Evolutionary conservation across 2,329 filamentous ascomycete genomes (phyloP).

Genomic region (Fragosphaeria purpurea): DNA sequence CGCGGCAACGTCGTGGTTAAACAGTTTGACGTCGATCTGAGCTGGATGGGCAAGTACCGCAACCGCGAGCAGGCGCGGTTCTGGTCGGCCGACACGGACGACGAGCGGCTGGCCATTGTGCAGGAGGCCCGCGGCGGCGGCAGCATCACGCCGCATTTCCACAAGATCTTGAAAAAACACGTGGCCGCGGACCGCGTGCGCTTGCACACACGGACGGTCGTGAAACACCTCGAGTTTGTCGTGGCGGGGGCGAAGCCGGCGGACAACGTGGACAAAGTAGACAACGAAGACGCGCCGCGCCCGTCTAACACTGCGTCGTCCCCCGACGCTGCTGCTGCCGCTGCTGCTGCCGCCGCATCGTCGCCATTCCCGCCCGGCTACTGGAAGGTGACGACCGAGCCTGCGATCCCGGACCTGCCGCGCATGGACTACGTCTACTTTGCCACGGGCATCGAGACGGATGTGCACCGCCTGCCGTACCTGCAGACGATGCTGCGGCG

Average conservation of each 20-base stretch:
- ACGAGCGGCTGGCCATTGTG: conserved; percentile 57
- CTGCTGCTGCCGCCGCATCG: not conserved
- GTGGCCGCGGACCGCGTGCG: conserved; percentile 39
- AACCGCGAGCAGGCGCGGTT: conserved; percentile 69
- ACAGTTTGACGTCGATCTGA: conserved; percentile 65
- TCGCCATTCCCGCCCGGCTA: conserved; percentile 15
- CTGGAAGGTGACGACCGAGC: conserved; percentile 40
- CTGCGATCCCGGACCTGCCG: conserved; percentile 41
- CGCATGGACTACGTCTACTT: conserved; percentile 62
- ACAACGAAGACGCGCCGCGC: too few relatives aligned
- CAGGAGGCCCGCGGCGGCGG: conserved; percentile 60
- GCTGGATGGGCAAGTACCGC: conserved; percentile 75
- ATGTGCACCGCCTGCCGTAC: conserved; percentile 51
- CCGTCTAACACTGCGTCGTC: too few relatives aligned
- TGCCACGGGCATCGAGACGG: conserved; percentile 60
- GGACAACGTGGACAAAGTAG: not conserved
- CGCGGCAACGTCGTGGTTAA: conserved; percentile 51
- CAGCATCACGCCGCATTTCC: conserved; percentile 61
- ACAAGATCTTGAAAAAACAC: conserved; percentile 56
- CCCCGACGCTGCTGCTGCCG: not conserved
- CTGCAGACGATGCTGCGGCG: conserved; percentile 48
- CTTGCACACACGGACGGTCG: conserved; percentile 46
- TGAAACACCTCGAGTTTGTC: conserved; percentile 36
- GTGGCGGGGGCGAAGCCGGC: not conserved
- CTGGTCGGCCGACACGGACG: conserved; percentile 64